Evolutionary conservation across 805 yeast species (phyloP).

Genomic region (Saccharomycopsis guyanensis): DNA sequence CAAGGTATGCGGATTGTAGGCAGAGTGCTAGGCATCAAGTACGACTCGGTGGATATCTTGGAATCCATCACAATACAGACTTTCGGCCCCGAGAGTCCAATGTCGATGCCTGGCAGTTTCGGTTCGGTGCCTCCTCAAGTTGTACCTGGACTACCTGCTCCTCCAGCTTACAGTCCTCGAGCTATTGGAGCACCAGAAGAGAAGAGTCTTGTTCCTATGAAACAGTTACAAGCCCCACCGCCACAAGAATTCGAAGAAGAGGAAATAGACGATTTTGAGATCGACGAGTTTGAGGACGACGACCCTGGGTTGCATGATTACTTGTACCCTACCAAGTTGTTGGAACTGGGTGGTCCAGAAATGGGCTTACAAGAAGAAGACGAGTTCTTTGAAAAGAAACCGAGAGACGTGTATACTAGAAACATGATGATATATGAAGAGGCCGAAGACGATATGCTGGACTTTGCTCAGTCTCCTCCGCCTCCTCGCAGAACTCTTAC

Average conservation of each 20-base stretch:
- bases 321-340: neutral
- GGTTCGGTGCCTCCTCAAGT: neutral
- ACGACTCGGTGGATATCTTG: neutral
- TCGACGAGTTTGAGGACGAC: conserved; percentile 4
- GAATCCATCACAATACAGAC: neutral
- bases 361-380: neutral
- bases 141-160: neutral
- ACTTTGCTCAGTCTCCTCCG: neutral
- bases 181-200: neutral
- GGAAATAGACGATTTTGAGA: conserved; percentile 1
- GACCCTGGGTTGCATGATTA: conserved; percentile 1
- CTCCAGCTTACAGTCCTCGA: neutral
- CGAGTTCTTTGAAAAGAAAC: neutral
- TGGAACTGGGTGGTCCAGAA: conserved; percentile 1
- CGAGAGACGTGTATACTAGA: conserved; percentile 1
- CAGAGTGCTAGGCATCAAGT: neutral
- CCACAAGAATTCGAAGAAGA: neutral
- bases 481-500: neutral
- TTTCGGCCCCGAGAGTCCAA: neutral
- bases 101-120: neutral
- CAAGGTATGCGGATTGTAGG: neutral
- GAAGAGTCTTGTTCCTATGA: neutral
- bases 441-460: conserved; percentile 1
- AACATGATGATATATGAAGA: neutral
- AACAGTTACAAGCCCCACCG: neutral